These are phyloP conservation scores for Neospermospora avenae DNA, from an alignment of 2,329 filamentous ascomycete species.

Conservation along the genomic window DNA sequence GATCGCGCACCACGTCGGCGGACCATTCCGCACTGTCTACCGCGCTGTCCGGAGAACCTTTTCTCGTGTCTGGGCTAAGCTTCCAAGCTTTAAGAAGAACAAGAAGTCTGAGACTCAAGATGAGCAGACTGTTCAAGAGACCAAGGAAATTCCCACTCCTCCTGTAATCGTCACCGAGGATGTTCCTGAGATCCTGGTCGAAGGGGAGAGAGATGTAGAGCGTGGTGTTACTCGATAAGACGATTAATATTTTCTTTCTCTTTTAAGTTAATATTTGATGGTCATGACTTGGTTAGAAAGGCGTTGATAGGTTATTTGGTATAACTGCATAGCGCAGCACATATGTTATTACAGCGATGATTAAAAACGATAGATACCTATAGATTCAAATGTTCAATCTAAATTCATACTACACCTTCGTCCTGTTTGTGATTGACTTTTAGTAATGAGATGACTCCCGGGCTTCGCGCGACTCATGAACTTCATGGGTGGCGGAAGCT, in stretches of 20 bases:
- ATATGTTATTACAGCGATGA: neutral
- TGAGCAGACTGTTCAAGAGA: neutral
- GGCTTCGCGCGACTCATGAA: too few relatives aligned
- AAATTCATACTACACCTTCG: too few relatives aligned
- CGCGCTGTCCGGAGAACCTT: neutral
- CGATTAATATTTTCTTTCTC: neutral
- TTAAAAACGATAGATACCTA: neutral
- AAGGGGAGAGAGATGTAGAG: slow-evolving; percentile 8
- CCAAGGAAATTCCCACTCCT: neutral
- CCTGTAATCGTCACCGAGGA: slow-evolving; percentile 7
- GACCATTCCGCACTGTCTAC: slow-evolving; percentile 1
- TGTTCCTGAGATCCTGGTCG: slow-evolving; percentile 7
- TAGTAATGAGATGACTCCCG: too few relatives aligned
- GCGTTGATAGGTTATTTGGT: neutral
- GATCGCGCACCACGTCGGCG: slow-evolving; percentile 1
- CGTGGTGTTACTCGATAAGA: neutral
- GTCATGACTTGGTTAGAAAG: neutral
- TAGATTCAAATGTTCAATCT: neutral
- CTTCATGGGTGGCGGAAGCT: too few relatives aligned
- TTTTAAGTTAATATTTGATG: neutral
- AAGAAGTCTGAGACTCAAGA: neutral
- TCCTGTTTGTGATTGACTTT: too few relatives aligned
- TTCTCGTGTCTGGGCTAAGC: neutral
- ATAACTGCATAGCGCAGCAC: neutral
- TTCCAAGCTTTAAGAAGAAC: slow-evolving; percentile 6